Evolutionary conservation across 768 basidiomycete species (phyloP), one percentile per base, ranked within the genome.

Genomic region (Chlorophyllum brunneum): DNA sequence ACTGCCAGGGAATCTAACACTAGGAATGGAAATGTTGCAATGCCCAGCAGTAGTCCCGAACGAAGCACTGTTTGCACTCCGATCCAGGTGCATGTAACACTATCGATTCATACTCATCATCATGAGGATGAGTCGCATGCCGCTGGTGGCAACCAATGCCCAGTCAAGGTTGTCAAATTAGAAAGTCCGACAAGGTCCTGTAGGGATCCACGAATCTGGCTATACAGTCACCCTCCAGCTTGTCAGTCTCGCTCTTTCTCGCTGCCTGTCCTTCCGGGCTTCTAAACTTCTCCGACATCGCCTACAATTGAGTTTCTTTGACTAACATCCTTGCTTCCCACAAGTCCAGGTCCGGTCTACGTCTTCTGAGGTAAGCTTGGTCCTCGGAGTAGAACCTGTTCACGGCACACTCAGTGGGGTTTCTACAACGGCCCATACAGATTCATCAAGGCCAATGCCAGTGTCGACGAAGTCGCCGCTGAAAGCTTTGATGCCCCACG

Each of bases 101-200:
- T 31, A 13, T 31, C 30, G 13, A 13, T 6, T 31, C 30, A 31
- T 7, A 7, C 6, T 31, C 30, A 31, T 31, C 30, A 31, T 31
- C 30, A 31, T 13, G 7, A 13, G 30, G 15, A 22, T 18, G 16
- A 20, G 20, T 27, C 31, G 29, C 44, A 46, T 34, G 29, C 44
- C 30, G 13, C n/a, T 33, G 31, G 30, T 33, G 44, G 44, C 30
- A 9, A 20, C 20, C 26, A 51, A 50, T 46, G 38, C 50, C 48
- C 43, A 53, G 51, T 48, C 49, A 48, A 47, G 31, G 33, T 57
- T 54, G 50, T 54, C 51, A 26, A 56, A 64, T 61, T 71, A 66
- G 66, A 70, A 71, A 71, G 70, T 70, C 69, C 70, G 70, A 64
- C 65, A 46, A 62, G 65, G 65, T 72, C 71, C 64, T 64, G 66